These are phyloP conservation scores for Castanopsis chinensis DNA, from an alignment of 306 rosid species.

Conservation along the genomic window DNA sequence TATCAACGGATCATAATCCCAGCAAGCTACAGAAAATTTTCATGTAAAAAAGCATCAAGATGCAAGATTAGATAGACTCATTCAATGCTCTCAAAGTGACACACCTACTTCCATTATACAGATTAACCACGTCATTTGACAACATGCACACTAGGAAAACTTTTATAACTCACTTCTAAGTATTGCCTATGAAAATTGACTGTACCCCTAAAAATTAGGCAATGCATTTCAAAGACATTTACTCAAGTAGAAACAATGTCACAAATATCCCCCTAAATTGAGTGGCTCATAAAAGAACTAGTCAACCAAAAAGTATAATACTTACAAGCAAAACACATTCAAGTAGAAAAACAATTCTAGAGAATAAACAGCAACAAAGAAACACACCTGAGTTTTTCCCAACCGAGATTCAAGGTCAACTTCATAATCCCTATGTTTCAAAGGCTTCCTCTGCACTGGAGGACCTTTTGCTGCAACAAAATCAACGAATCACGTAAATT, in stretches of 20 bases:
- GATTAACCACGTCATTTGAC: background rate
- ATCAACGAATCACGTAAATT: background rate
- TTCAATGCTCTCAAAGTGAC: background rate
- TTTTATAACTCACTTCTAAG: background rate
- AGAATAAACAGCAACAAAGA: background rate
- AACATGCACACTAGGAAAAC: background rate
- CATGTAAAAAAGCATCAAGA: background rate
- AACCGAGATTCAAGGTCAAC: constrained; percentile 93
- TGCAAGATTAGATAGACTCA: background rate
- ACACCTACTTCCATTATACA: background rate
- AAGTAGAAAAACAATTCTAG: background rate
- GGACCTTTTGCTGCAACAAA: constrained; percentile 70
- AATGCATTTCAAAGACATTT: background rate
- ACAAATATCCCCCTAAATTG: background rate
- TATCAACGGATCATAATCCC: background rate
- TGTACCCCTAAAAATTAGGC: background rate
- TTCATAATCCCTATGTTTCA: constrained; percentile 95
- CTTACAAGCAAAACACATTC: background rate
- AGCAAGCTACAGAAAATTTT: background rate
- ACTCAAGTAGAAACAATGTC: background rate
- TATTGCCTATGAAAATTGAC: background rate
- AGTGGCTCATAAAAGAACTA: background rate
- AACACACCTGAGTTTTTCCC: constrained; percentile 87
- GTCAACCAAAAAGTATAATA: background rate
- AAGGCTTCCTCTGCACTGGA: constrained; percentile 82